Conservation (phyloP, 2,329 filamentous ascomycete genomes). For the Penicillium brasilianum region DNA sequence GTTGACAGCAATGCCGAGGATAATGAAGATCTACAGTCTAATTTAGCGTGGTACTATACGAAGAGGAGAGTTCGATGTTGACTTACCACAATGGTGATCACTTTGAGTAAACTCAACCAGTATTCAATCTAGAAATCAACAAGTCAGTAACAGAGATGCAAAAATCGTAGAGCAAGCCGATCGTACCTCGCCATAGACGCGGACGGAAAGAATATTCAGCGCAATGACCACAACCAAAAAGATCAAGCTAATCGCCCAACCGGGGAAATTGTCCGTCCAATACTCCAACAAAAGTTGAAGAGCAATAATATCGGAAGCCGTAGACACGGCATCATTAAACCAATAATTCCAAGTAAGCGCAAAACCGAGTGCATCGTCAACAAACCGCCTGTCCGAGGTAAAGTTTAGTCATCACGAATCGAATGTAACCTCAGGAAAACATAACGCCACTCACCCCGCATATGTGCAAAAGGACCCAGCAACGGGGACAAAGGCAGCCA, state of each 20-base stretch:
- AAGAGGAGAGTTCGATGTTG: too few species aligned
- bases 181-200: conserved; percentile 59
- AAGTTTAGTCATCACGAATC: conserved; percentile 11
- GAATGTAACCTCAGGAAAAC: conserved; percentile 2
- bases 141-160: conserved; percentile 6
- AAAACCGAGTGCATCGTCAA: conserved; percentile 52
- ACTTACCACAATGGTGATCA: conserved; percentile 49
- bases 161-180: too few species aligned
- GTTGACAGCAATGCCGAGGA: conserved; percentile 66
- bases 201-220: conserved; percentile 59
- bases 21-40: conserved; percentile 60
- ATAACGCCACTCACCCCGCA: conserved; percentile 50
- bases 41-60: not conserved
- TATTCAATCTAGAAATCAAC: conserved; percentile 44
- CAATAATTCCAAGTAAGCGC: conserved; percentile 58
- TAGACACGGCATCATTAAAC: conserved; percentile 69
- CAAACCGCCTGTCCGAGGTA: conserved; percentile 42
- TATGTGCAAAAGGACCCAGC: conserved; percentile 62
- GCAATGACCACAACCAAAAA: conserved; percentile 63
- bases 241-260: conserved; percentile 67
- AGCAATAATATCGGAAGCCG: conserved; percentile 65
- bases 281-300: conserved; percentile 64
- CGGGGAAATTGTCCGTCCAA: conserved; percentile 67
- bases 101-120: conserved; percentile 49
- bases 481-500: conserved; percentile 63